These are phyloP conservation scores for Byssothecium circinans DNA, from an alignment of 2,329 filamentous ascomycete species.

Conservation along the genomic window DNA sequence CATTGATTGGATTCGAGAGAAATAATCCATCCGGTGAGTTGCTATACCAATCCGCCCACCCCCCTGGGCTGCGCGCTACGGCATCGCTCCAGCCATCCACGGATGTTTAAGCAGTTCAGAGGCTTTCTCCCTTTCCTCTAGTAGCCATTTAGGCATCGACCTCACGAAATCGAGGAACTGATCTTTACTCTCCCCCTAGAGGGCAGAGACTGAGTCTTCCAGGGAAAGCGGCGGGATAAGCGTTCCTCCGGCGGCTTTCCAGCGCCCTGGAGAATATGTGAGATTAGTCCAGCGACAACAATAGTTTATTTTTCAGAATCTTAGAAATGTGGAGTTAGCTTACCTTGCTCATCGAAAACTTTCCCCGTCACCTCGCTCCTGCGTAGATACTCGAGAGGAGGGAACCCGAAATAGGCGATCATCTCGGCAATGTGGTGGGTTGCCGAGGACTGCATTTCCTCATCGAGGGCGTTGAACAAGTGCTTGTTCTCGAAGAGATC, in stretches of 20 bases:
- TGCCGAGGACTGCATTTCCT: slow-evolving; percentile 26
- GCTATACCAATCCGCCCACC: too few species aligned
- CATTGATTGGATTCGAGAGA: too few species aligned
- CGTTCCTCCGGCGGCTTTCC: too few species aligned
- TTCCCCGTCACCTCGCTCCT: slow-evolving; percentile 21
- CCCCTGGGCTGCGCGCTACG: too few species aligned
- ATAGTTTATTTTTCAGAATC: too few species aligned
- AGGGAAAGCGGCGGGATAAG: slow-evolving; percentile 19
- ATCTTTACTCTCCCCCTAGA: slow-evolving; percentile 30
- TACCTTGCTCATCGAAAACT: slow-evolving; percentile 25
- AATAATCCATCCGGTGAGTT: too few species aligned
- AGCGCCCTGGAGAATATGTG: too few species aligned
- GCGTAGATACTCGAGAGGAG: slow-evolving; percentile 25
- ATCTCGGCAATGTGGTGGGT: slow-evolving; percentile 37
- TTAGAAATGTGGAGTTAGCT: slow-evolving; percentile 19
- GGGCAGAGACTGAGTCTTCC: slow-evolving; percentile 13
- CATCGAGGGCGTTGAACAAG: slow-evolving; percentile 34
- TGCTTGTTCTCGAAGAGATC: slow-evolving; percentile 41
- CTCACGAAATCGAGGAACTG: slow-evolving; percentile 39
- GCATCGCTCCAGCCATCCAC: slow-evolving; percentile 20
- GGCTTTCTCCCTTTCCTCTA: slow-evolving; percentile 34
- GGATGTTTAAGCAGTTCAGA: slow-evolving; percentile 25
- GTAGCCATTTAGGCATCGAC: slow-evolving; percentile 41
- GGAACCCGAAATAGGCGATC: slow-evolving; percentile 27
- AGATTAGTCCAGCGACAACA: too few species aligned